These are phyloP conservation scores for Haematococcus sp. DNA, from an alignment of 139 green algal genomes.

Conservation along the genomic window DNA sequence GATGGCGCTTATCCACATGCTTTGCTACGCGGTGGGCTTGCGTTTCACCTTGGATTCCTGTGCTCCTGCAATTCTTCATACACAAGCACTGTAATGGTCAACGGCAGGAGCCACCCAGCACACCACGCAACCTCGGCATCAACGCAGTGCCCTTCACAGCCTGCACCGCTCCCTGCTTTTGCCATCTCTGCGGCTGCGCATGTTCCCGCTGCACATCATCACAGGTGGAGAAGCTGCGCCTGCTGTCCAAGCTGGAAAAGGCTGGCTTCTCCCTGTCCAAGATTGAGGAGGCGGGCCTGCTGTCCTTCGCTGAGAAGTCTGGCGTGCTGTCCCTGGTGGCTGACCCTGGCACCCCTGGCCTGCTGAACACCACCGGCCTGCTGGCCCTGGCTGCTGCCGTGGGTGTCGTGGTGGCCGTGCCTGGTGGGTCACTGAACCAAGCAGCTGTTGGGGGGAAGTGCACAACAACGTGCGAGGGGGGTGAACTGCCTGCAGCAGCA, in stretches of 20 bases:
- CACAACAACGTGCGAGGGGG: neutral
- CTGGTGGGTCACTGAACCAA: neutral
- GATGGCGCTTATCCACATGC: neutral
- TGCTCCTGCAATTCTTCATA: no score
- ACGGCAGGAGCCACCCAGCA: no score
- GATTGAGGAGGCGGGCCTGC: conserved; percentile 68
- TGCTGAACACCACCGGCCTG: conserved; percentile 25
- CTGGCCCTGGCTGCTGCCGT: conserved; percentile 17
- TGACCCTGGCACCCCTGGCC: conserved; percentile 33
- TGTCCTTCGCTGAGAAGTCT: conserved; percentile 61
- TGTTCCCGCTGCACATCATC: no score
- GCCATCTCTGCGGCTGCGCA: neutral
- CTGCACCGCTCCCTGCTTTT: no score
- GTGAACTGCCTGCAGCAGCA: no score
- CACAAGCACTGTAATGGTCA: no score
- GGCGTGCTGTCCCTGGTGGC: conserved; percentile 40
- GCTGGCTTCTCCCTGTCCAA: conserved; percentile 60
- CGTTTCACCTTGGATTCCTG: no score
- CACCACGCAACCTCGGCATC: no score
- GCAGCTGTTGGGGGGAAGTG: neutral
- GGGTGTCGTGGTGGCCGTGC: conserved; percentile 1
- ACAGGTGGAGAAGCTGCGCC: conserved; percentile 60
- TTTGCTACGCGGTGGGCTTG: neutral
- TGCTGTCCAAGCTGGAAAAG: conserved; percentile 60
- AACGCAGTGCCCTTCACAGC: no score